These are phyloP conservation scores for Hyphopichia wangnamkhiaoensis DNA, from an alignment of 1,139 yeast species.

Conservation along the genomic window DNA sequence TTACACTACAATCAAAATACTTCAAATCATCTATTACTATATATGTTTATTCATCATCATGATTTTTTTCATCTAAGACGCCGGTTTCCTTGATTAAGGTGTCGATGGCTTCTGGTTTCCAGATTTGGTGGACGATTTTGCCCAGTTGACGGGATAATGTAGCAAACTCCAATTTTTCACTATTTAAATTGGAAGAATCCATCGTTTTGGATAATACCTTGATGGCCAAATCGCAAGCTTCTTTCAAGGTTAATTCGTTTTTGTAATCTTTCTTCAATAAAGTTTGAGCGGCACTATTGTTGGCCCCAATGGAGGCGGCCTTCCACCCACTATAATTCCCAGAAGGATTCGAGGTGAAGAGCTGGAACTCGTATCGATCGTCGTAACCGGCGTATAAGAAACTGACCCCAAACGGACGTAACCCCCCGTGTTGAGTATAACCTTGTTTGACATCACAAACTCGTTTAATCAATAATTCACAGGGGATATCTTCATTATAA, in stretches of 20 bases:
- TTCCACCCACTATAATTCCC: constrained; percentile 99
- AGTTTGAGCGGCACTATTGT: constrained; percentile 94
- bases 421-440: constrained; percentile 97
- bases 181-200: constrained; percentile 81
- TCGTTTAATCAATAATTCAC: constrained; percentile 83
- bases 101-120: constrained; percentile 80
- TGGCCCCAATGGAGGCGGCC: constrained; percentile 96
- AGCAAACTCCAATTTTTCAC: constrained; percentile 89
- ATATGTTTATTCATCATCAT: constrained; percentile 1
- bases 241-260: constrained; percentile 73
- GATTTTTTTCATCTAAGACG: constrained; percentile 49
- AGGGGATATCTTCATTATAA: constrained; percentile 89
- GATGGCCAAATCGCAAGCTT: constrained; percentile 85
- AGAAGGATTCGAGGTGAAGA: constrained; percentile 93
- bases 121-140: constrained; percentile 66
- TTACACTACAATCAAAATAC: background rate
- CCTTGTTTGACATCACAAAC: constrained; percentile 96
- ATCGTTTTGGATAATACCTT: constrained; percentile 93
- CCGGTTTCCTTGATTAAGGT: constrained; percentile 73
- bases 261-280: constrained; percentile 92
- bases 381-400: constrained; percentile 96
- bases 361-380: constrained; percentile 84
- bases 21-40: background rate
- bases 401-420: constrained; percentile 97
- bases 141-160: no score